Percentiles rank a stretch among this genome's conserved stretches.
Conservation (phyloP, 2,329 filamentous ascomycete genomes). For the Fusarium sp. region DNA sequence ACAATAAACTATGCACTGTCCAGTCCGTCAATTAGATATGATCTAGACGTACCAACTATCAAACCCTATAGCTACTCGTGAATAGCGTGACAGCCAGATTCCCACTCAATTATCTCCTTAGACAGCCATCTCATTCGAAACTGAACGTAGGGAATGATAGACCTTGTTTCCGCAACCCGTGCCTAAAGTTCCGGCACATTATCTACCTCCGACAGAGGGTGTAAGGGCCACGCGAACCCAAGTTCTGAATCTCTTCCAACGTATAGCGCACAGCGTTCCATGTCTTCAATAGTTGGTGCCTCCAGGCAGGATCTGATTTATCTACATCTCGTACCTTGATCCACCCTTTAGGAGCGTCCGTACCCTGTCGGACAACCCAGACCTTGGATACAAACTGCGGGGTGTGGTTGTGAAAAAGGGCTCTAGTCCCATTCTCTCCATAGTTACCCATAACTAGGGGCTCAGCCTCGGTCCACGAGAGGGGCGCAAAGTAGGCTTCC, state of each 20-base stretch:
- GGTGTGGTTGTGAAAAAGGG: background rate
- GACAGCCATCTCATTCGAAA: background rate
- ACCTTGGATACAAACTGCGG: background rate
- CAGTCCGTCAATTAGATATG: background rate
- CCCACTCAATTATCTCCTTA: background rate
- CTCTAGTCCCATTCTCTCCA: background rate
- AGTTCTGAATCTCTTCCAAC: background rate
- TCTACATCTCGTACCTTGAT: background rate
- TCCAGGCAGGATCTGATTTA: background rate
- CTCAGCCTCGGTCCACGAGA: background rate
- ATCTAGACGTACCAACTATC: background rate
- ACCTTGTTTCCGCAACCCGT: background rate
- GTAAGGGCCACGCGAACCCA: accelerated
- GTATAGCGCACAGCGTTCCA: background rate
- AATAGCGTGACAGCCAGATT: background rate
- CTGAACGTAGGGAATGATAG: too few species aligned
- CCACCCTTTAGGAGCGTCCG: background rate
- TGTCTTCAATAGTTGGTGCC: background rate
- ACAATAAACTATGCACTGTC: background rate
- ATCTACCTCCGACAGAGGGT: background rate
- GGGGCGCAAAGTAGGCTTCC: background rate
- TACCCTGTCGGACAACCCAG: background rate
- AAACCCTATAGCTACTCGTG: too few species aligned
- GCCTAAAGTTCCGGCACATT: accelerated
- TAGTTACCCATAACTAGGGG: background rate